Base-by-base conservation (phyloP, 2,329 filamentous ascomycete genomes). In the Fusarium tricinctum region DNA sequence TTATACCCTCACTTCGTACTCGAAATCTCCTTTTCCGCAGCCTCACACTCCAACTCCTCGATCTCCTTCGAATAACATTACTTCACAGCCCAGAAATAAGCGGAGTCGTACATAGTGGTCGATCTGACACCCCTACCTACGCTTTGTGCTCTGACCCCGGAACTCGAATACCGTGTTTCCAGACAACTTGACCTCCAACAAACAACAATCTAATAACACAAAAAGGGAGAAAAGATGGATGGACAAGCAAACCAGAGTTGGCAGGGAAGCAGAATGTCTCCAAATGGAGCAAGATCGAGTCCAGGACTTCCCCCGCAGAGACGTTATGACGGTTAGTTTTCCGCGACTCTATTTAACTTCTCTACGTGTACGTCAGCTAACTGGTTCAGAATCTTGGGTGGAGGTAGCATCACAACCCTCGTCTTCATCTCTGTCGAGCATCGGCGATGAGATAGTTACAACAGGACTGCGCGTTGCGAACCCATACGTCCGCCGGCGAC, bases 321-420 rank as follows among this genome's bases (percentile, higher is more conserved):
- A 54, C 78, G 78, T 32, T 77, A 77, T 49, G 79, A 81, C 60
- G 79, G 79, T 80, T 69, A 43, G 77, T 73, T 32, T 15, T 58
- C 47, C 23, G 32, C 46, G 52, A 50, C 33, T 40, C n/a, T 44
- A 40, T 53, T 38, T 40, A 32, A 28, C 35, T 12, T 50, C 43
- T 23, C 47, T 44, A 10, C 19, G 19, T 22, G 35, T 33, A 44
- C 23, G 26, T 47, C 50, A 49, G 39, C 62, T 75, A 58, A 74
- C 58, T 15, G 9, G 32, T 58, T 70, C 83, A 94, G 96, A 98
- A 82, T 97, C 96, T 10, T 99, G 96, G 96, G 89, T 98, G 73
- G 95, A 99, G 78, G 89, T 99, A 63, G 89, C 92, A 46, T 97
- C 95, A 6, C 93, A 96, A 73, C 94, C 95, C 9, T 97, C 95